These are phyloP conservation scores for Mycena venus DNA, from an alignment of 768 basidiomycete species.

Conservation along the genomic window DNA sequence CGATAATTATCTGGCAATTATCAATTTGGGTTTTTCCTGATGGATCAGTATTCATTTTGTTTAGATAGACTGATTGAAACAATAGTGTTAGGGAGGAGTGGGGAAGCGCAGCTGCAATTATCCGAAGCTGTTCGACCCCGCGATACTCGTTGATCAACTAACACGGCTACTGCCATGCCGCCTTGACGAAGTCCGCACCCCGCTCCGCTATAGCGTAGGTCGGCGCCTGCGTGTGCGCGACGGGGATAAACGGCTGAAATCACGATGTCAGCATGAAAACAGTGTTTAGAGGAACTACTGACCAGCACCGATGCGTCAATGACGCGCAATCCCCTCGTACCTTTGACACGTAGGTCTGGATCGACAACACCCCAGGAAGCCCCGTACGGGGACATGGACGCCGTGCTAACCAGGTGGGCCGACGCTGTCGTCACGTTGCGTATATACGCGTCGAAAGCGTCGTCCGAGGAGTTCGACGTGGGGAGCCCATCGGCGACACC, in stretches of 20 bases:
- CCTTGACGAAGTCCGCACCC: not conserved
- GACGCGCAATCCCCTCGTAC: not conserved
- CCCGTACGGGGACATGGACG: not conserved
- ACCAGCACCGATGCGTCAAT: slow-evolving; percentile 24
- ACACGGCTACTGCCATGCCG: not conserved
- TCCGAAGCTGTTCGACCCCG: too few relatives aligned
- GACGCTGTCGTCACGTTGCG: not conserved
- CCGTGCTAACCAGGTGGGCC: slow-evolving; percentile 21
- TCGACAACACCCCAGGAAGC: slow-evolving; percentile 10
- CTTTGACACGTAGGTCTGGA: slow-evolving; percentile 16
- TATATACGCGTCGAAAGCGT: slow-evolving; percentile 4
- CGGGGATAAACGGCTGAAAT: not conserved
- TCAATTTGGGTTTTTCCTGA: too few relatives aligned
- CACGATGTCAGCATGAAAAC: not conserved
- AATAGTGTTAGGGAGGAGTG: too few relatives aligned
- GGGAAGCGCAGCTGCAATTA: too few relatives aligned
- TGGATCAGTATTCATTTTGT: too few relatives aligned
- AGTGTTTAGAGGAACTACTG: not conserved
- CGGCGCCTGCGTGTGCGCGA: not conserved
- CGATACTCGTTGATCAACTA: too few relatives aligned
- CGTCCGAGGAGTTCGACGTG: slow-evolving; percentile 4
- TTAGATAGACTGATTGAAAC: too few relatives aligned
- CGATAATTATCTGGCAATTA: too few relatives aligned
- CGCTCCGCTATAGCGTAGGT: not conserved
- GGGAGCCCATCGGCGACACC: not conserved